Evolutionary conservation across 495 filamentous ascomycete species (phyloP).

Genomic region (Chlorociboria aeruginascens): DNA sequence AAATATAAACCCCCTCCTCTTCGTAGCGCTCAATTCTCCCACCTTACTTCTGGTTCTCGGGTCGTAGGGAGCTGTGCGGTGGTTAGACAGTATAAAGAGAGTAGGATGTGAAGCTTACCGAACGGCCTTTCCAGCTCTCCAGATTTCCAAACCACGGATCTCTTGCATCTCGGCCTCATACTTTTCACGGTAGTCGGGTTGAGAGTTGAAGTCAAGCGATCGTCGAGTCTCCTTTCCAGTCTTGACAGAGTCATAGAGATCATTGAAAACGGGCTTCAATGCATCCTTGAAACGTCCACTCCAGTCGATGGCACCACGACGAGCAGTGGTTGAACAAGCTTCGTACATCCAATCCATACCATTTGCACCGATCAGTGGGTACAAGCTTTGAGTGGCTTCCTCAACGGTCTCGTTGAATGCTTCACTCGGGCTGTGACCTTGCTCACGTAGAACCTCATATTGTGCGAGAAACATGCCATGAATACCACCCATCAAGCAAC

Average conservation of each 20-base stretch:
- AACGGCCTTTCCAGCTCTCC: conserved; percentile 96
- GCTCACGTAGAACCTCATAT: conserved; percentile 99
- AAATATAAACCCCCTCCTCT: conserved; percentile 1
- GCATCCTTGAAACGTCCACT: conserved; percentile 86
- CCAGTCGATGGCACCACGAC: conserved; percentile 98
- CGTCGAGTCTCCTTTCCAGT: conserved; percentile 85
- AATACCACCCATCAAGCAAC: conserved; percentile 99
- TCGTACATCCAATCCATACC: conserved; percentile 99
- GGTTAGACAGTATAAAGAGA: conserved; percentile 15
- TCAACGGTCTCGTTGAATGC: conserved; percentile 99
- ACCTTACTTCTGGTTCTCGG: conserved; percentile 78
- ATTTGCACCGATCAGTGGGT: conserved; percentile 89
- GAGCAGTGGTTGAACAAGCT: conserved; percentile 96
- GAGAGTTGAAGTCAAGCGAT: conserved; percentile 88
- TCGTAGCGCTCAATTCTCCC: background rate
- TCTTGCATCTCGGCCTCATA: conserved; percentile 95
- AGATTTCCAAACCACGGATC: conserved; percentile 95
- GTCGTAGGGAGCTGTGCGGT: conserved; percentile 57
- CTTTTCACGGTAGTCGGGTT: conserved; percentile 88
- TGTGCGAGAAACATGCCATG: conserved; percentile 99
- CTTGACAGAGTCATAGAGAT: conserved; percentile 84
- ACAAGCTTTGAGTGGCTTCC: conserved; percentile 95
- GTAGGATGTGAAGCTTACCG: conserved; percentile 36
- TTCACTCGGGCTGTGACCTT: conserved; percentile 92
- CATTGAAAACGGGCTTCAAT: conserved; percentile 95